Base-by-base conservation (phyloP, 2,329 filamentous ascomycete species). In the Sphaerulina populicola region DNA sequence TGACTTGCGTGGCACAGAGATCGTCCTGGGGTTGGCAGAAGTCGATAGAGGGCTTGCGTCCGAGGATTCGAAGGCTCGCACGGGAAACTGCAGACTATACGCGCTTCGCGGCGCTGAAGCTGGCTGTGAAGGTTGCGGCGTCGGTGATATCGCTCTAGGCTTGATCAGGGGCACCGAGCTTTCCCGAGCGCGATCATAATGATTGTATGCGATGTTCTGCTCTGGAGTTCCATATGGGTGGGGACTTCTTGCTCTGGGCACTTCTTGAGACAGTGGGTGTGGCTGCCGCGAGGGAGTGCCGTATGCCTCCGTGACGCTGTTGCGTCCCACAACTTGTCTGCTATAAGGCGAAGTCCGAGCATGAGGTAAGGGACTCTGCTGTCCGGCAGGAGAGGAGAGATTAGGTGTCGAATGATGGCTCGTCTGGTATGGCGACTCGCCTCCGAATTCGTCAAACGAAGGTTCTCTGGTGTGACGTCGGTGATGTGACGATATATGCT, bases 1-100 rank as follows among this genome's bases (percentile, higher is more conserved):
- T 1, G 85, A 88, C 66, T 90, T 90, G 47, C 86, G 80, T 27
- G 53, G 52, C 37, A 48, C 5, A 5, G 46, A 41, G 15, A 15
- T 27, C 12, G 30, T 37, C 37, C 33, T 48, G 6, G 29, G 4
- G 12, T 48, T 41, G 8, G 27, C 47, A 23, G 57, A 66, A 56
- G 37, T 68, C 51, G 44, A 64, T 6, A 64, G 67, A 11, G 76
- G 76, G 40, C 71, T 77, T 3, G 56, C 52, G 49, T 66, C 62
- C 11, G 61, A 60, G 4, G 63, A 63, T 30, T 65, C 65, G 35
- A 64, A 64, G 2, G 63, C 60, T 36, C 62, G 60, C 10, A 67
- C 61, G 21, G 64, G 64, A 43, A 59, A 58, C 43, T 65, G 64
- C 11, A 67, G 56, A 47, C 56, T 61, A 51, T 65, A 67, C 36